Conservation (phyloP, 164 flowering plant genomes). For the Vitis riparia region DNA sequence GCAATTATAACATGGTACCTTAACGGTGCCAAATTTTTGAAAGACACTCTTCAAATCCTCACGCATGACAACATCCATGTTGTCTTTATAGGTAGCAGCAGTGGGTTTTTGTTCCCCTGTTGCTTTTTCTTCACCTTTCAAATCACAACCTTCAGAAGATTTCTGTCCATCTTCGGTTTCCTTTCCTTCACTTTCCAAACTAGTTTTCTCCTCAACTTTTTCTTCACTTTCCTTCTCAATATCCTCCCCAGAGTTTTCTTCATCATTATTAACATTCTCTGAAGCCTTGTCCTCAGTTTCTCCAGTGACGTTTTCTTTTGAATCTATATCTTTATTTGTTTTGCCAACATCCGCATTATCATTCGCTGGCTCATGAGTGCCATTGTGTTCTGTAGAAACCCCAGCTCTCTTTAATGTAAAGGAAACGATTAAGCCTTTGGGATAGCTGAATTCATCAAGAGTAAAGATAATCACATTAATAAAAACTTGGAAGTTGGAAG, state of each 20-base stretch:
- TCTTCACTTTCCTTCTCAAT: slow-evolving; percentile 21
- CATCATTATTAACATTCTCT: slow-evolving; percentile 25
- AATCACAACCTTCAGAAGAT: slow-evolving; percentile 11
- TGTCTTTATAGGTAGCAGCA: slow-evolving; percentile 31
- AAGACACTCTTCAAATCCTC: slow-evolving; percentile 82
- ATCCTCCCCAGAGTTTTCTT: slow-evolving; percentile 22
- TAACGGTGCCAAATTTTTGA: slow-evolving; percentile 70
- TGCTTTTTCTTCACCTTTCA: slow-evolving; percentile 21
- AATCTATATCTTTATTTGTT: slow-evolving; percentile 20
- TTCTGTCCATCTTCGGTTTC: slow-evolving; percentile 26
- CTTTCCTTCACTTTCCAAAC: slow-evolving; percentile 30
- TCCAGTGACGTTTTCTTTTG: slow-evolving; percentile 21
- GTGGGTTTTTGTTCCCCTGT: slow-evolving; percentile 14
- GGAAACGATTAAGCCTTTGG: slow-evolving; percentile 84
- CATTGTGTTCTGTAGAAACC: slow-evolving; percentile 34
- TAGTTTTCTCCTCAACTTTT: slow-evolving; percentile 19
- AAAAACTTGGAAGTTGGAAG: background rate
- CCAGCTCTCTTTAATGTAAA: slow-evolving; percentile 58
- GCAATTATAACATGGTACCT: slow-evolving; percentile 41
- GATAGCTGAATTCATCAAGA: slow-evolving; percentile 56
- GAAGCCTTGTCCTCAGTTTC: slow-evolving; percentile 25
- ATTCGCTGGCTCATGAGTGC: slow-evolving; percentile 18
- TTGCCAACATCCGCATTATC: slow-evolving; percentile 20
- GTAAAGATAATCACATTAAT: slow-evolving; percentile 4
- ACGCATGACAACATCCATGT: slow-evolving; percentile 67